Evolutionary conservation across 2,329 filamentous ascomycete genomes (phyloP).

Genomic region (Fusarium sublunatum): DNA sequence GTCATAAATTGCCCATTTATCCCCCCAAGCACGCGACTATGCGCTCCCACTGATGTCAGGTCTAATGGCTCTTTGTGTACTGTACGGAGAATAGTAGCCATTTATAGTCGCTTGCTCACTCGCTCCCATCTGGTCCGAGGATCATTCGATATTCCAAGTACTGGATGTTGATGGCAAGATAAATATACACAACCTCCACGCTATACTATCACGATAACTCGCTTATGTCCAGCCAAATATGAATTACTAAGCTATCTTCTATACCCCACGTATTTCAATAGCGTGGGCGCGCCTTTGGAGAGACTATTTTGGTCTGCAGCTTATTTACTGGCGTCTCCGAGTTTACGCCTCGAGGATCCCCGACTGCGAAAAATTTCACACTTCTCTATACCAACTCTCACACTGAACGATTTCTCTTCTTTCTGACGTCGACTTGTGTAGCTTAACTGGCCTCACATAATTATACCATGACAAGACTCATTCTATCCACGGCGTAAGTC

Average conservation of each 20-base stretch:
- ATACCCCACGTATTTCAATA: conserved; percentile 28
- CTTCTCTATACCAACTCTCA: conserved; percentile 15
- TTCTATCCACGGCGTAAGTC: conserved; percentile 86
- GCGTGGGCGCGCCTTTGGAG: conserved; percentile 30
- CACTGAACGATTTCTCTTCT: conserved; percentile 8
- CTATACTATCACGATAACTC: background rate
- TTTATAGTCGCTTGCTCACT: background rate
- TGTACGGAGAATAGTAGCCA: background rate
- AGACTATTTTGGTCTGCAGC: conserved; percentile 40
- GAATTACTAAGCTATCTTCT: conserved; percentile 32
- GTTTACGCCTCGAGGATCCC: conserved; percentile 40
- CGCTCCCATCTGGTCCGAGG: conserved; percentile 1
- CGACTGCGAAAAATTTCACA: conserved; percentile 41
- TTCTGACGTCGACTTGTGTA: background rate
- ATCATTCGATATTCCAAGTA: background rate
- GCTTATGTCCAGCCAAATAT: conserved; percentile 4
- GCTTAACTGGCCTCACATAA: background rate
- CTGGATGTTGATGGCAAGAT: background rate
- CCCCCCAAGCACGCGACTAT: conserved; percentile 29
- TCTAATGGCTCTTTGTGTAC: no score
- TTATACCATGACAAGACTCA: conserved; percentile 75
- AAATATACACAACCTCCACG: conserved; percentile 2
- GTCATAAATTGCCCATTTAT: conserved; percentile 2
- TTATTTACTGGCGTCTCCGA: conserved; percentile 34
- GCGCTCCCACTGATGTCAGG: conserved; percentile 20